phyloP scores from a whole-genome alignment of 768 basidiomycete species.

The Kwoniella heveanensis region DNA sequence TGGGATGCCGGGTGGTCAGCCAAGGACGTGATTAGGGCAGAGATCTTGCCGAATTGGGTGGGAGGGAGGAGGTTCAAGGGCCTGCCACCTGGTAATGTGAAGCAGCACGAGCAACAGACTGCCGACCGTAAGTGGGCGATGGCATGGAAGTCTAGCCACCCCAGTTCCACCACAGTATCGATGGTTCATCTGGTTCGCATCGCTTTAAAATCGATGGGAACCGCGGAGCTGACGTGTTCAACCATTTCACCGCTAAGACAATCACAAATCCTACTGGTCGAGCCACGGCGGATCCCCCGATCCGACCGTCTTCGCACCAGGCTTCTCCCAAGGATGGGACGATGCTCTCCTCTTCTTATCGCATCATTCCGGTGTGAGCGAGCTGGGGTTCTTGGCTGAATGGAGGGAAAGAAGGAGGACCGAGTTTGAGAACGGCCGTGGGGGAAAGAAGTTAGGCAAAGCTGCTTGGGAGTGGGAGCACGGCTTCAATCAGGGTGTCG shows the following conservation, averaged over 20 bases:
- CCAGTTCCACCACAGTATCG: too few relatives aligned
- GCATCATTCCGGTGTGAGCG: constrained; percentile 54
- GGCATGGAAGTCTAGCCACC: too few relatives aligned
- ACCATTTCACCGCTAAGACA: constrained; percentile 41
- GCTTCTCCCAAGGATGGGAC: constrained; percentile 72
- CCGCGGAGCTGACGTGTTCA: too few relatives aligned
- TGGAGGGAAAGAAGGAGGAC: constrained; percentile 62
- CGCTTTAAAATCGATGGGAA: too few relatives aligned
- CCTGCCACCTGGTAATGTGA: constrained; percentile 46
- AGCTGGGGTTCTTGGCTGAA: constrained; percentile 69
- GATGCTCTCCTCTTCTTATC: constrained; percentile 66
- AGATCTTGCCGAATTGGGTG: constrained; percentile 65
- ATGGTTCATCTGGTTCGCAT: too few relatives aligned
- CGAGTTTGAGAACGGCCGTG: constrained; percentile 59
- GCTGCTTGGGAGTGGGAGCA: constrained; percentile 66
- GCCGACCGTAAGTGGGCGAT: constrained; percentile 49
- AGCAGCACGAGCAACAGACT: constrained; percentile 48
- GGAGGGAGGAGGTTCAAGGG: constrained; percentile 56
- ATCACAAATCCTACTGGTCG: constrained; percentile 60
- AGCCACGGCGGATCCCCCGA: constrained; percentile 65
- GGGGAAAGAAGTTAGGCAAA: constrained; percentile 54
- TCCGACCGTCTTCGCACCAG: constrained; percentile 69
- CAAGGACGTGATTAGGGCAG: constrained; percentile 65
- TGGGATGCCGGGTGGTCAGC: constrained; percentile 78
- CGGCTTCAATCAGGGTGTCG: constrained; percentile 65